phyloP scores from a whole-genome alignment of 352 stramenopile genomes.

The Globisporangium okanoganense region DNA sequence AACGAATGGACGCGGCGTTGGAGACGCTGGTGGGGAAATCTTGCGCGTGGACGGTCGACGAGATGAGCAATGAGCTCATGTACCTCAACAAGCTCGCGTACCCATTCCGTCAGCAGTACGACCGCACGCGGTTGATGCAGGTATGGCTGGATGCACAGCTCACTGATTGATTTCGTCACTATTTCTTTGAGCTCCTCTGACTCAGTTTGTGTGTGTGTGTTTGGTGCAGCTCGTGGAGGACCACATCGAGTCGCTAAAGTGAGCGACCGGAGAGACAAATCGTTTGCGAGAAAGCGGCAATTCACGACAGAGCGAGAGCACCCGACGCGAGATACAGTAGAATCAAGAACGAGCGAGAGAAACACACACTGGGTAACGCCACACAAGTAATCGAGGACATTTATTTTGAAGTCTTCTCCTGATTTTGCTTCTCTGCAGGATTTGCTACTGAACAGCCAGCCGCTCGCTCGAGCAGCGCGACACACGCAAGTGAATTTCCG shows the following conservation, averaged over 20 bases:
- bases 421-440: background rate
- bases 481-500: background rate
- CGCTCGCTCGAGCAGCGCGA: background rate
- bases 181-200: background rate
- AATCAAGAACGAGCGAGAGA: background rate
- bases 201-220: background rate
- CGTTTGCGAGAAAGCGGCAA: no score
- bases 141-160: slow-evolving; percentile 17
- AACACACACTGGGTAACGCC: background rate
- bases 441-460: background rate
- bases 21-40: slow-evolving; percentile 57
- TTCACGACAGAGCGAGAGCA: background rate
- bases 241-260: slow-evolving; percentile 9
- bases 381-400: background rate
- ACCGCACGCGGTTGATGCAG: slow-evolving; percentile 67
- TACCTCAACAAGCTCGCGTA: slow-evolving; percentile 70
- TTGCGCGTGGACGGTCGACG: slow-evolving; percentile 61
- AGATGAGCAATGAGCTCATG: slow-evolving; percentile 66
- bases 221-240: slow-evolving; percentile 1
- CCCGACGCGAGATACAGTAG: background rate
- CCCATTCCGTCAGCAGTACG: slow-evolving; percentile 51
- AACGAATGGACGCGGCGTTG: slow-evolving; percentile 46
- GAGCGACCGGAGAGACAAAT: background rate
- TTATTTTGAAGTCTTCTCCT: no score
- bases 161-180: background rate